Evolutionary conservation across 495 filamentous ascomycete genomes (phyloP).

Genomic region (Aspergillus bridgeri): DNA sequence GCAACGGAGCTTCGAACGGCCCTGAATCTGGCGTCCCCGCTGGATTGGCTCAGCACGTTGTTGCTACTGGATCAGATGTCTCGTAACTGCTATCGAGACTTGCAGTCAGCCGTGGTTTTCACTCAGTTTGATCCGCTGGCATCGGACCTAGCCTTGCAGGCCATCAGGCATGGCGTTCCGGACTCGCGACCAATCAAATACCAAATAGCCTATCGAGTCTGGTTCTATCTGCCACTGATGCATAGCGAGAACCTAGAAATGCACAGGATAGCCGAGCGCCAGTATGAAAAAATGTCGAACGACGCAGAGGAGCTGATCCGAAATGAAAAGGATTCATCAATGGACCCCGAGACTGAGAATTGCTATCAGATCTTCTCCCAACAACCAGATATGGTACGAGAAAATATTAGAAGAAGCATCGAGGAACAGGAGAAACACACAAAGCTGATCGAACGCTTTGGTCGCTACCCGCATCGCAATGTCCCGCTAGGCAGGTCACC

Average conservation of each 20-base stretch:
- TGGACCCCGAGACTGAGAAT: background rate
- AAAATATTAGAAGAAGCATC: background rate
- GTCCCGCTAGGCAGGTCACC: background rate
- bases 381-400: background rate
- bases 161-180: conserved; percentile 16
- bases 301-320: background rate
- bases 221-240: conserved; percentile 36
- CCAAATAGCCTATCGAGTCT: conserved; percentile 25
- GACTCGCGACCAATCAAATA: conserved; percentile 21
- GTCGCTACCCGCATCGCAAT: background rate
- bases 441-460: background rate
- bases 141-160: conserved; percentile 20
- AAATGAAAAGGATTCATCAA: background rate
- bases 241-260: conserved; percentile 27
- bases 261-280: conserved; percentile 22
- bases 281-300: conserved; percentile 16
- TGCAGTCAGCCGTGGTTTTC: conserved; percentile 28
- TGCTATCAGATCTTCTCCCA: background rate
- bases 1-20: conserved; percentile 22
- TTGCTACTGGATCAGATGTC: conserved; percentile 31
- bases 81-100: conserved; percentile 33
- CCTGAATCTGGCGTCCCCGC: conserved; percentile 15
- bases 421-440: background rate
- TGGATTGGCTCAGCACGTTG: conserved; percentile 26
- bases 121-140: conserved; percentile 29